A percentile compares a stretch with the other conserved stretches of the same genome.
Conservation (phyloP, 768 basidiomycete species). For the Lactarius hengduanensis region DNA sequence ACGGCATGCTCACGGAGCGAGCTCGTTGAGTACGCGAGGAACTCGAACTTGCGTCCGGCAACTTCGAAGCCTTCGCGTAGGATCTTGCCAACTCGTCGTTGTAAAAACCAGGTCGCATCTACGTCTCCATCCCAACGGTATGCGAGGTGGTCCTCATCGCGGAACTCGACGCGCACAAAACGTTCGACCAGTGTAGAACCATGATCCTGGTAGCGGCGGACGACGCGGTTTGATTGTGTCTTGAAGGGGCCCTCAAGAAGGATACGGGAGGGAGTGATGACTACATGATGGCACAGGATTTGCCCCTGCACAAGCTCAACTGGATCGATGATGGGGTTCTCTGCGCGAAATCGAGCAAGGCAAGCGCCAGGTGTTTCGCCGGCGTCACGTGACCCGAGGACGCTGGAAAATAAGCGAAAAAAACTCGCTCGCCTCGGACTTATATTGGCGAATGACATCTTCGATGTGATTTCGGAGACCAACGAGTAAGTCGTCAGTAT, state of each 20-base stretch:
- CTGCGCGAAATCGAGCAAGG: conserved; percentile 42
- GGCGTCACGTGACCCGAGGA: conserved; percentile 44
- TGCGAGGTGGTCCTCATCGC: conserved; percentile 76
- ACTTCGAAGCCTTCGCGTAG: conserved; percentile 65
- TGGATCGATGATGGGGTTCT: conserved; percentile 27
- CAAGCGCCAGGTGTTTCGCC: conserved; percentile 45
- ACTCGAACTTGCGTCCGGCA: conserved; percentile 71
- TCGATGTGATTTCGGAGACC: conserved; percentile 47
- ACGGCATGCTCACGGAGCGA: conserved; percentile 78
- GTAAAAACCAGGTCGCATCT: conserved; percentile 55
- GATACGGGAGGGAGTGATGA: conserved; percentile 70
- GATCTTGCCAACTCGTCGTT: conserved; percentile 33
- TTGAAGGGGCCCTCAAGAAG: conserved; percentile 74
- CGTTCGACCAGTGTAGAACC: conserved; percentile 51
- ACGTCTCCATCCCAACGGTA: conserved; percentile 70
- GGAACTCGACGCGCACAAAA: conserved; percentile 82
- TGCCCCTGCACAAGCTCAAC: conserved; percentile 38
- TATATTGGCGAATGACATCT: conserved; percentile 38
- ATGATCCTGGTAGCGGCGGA: conserved; percentile 52
- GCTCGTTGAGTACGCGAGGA: conserved; percentile 80
- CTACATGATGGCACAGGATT: conserved; percentile 69
- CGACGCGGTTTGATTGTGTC: conserved; percentile 76
- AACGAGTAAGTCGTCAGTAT: conserved; percentile 53
- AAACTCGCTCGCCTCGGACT: conserved; percentile 42
- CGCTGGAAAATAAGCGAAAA: conserved; percentile 55